A percentile compares a stretch with the other conserved stretches of the same genome.
Conservation (phyloP, 2,329 filamentous ascomycete species). For the Penicillium sp. region DNA sequence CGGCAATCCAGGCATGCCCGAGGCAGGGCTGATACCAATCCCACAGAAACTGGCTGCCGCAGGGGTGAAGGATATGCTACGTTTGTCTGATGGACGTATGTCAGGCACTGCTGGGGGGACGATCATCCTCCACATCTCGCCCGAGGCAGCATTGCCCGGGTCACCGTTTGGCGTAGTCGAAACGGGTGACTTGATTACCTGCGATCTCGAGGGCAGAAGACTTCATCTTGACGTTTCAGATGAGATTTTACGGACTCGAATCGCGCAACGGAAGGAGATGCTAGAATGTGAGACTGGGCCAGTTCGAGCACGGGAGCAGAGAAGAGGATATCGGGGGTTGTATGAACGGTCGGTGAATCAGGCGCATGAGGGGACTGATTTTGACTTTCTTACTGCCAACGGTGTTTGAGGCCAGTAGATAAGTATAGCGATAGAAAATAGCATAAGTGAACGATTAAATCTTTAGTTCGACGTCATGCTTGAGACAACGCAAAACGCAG, state of each 20-base stretch:
- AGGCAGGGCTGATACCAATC: conserved; percentile 55
- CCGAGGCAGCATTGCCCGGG: conserved; percentile 52
- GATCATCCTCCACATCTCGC: conserved; percentile 57
- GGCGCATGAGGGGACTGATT: conserved; percentile 45
- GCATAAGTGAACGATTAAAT: neutral
- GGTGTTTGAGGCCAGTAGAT: conserved; percentile 14
- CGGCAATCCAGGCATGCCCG: conserved; percentile 57
- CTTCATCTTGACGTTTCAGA: conserved; percentile 48
- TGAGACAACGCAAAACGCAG: neutral
- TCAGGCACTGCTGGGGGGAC: conserved; percentile 59
- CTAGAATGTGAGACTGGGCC: conserved; percentile 13
- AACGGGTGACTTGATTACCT: conserved; percentile 52
- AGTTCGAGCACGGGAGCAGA: conserved; percentile 27
- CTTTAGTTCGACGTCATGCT: neutral
- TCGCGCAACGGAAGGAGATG: conserved; percentile 34
- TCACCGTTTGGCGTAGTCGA: conserved; percentile 53
- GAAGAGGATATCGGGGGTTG: conserved; percentile 44
- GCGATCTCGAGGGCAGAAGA: conserved; percentile 47
- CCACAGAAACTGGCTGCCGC: conserved; percentile 51
- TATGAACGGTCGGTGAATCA: conserved; percentile 49
- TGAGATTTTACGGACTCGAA: conserved; percentile 43
- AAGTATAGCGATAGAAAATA: neutral
- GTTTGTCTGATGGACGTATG: conserved; percentile 58
- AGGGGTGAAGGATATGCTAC: conserved; percentile 57
- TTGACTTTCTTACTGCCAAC: conserved; percentile 39